These are phyloP conservation scores for Paragyromitra xinjiangensis DNA, from an alignment of 495 filamentous ascomycete species.

Conservation along the genomic window DNA sequence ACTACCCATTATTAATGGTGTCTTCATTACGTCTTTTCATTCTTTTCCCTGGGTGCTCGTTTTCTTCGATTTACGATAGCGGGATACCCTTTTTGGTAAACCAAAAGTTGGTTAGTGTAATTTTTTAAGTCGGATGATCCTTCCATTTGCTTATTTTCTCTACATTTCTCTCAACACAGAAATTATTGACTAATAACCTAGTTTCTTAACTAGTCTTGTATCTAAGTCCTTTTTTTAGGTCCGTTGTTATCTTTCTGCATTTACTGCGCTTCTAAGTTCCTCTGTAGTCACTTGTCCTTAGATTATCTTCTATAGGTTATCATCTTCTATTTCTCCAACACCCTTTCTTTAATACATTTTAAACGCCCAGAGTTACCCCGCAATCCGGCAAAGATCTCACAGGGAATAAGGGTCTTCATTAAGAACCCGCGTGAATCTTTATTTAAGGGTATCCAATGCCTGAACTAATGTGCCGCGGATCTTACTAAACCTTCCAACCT, in stretches of 20 bases:
- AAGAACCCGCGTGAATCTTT: background rate
- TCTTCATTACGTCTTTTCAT: background rate
- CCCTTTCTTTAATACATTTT: background rate
- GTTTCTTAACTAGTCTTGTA: constrained; percentile 4
- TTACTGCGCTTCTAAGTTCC: background rate
- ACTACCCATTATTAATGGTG: constrained; percentile 6
- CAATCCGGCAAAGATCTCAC: background rate
- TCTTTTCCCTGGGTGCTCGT: background rate
- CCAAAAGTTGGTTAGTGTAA: constrained; percentile 16
- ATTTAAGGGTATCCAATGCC: constrained; percentile 14
- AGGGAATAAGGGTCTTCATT: constrained; percentile 6
- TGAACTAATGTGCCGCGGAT: constrained; percentile 13
- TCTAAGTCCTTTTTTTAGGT: background rate
- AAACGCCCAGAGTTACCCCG: background rate
- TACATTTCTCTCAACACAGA: constrained; percentile 1
- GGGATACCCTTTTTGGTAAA: constrained; percentile 11
- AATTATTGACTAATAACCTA: constrained; percentile 1
- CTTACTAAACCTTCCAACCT: constrained; percentile 22
- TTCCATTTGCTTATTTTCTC: constrained; percentile 2
- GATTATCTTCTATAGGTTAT: background rate
- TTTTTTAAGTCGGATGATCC: constrained; percentile 4
- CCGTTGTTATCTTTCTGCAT: constrained; percentile 2
- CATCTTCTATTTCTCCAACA: background rate
- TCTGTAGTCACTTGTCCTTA: background rate
- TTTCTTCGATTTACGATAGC: constrained; percentile 4